Evolutionary conservation across 2,329 filamentous ascomycete species (phyloP), one percentile per base, ranked within the genome.

Genomic region (Talaromyces amestolkiae): DNA sequence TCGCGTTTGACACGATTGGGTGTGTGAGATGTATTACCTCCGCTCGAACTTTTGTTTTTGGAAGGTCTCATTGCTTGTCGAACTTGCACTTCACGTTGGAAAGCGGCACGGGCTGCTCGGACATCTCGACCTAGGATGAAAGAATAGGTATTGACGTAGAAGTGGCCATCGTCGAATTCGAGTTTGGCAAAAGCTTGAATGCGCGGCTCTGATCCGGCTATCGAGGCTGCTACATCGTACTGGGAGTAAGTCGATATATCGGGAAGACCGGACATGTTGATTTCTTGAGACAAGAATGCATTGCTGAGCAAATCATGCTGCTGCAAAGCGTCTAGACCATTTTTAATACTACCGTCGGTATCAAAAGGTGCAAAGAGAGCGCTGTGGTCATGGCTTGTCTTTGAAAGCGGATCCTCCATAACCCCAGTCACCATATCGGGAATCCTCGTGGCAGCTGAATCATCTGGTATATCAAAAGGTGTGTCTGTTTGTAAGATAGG

Each of bases 121-220:
- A 86, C 80, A 75, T 89, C 86, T 73, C 87, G 84, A 49, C 86
- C 86, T n/a, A 89, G 78, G 60, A 86, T 83, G 65, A 89, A 84
- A 35, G 85, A 83, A 70, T 86, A 86, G 6, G 86, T 88, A 68
- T 85, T 87, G 77, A 88, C 85, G 72, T 88, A 88, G 73, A 87
- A 89, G 71, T 87, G 85, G 62, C 87, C 86, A 75, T 89, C 87
- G 61, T 85, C 82, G 73, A 89, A 89, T 70, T 85, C 84, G 56
- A 89, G 80, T 72, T 87, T 87, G 47, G 87, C 87, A 75, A 86
- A 89, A 39, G 86, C 87, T 68, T 85, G 82, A 67, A 87, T 84
- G 58, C 76, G 74, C 54, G 78, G 78, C 67, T 80, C 78, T 1
- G 78, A 80, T 17, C 77, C 78, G 19, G 74, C 72, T 37, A 76